These are phyloP conservation scores for Malus domestica DNA, from an alignment of 306 rosid genomes.

Conservation along the genomic window ASM211411v1 NC_041800.1:28781733-28782232, in stretches of 20 bases:
- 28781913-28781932: background rate
- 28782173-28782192: too few species aligned
- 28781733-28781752: slow-evolving; percentile 65
- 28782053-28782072: too few species aligned
- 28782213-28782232: too few species aligned
- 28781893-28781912: slow-evolving; percentile 1
- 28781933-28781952: background rate
- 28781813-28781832: slow-evolving; percentile 58
- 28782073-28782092: too few species aligned
- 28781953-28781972: background rate
- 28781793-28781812: slow-evolving; percentile 66
- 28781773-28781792: slow-evolving; percentile 57
- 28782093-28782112: too few species aligned
- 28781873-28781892: background rate
- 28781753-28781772: slow-evolving; percentile 61
- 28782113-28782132: too few species aligned
- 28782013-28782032: too few species aligned
- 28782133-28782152: too few species aligned
- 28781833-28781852: slow-evolving; percentile 17
- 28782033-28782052: too few species aligned
- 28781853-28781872: background rate
- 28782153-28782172: rapidly evolving
- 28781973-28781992: background rate
- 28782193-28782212: too few species aligned
- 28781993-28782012: too few species aligned